These are phyloP conservation scores for Solanum habrochaites DNA, from an alignment of 257 asterid genomes.

Conservation along the genomic window DNA sequence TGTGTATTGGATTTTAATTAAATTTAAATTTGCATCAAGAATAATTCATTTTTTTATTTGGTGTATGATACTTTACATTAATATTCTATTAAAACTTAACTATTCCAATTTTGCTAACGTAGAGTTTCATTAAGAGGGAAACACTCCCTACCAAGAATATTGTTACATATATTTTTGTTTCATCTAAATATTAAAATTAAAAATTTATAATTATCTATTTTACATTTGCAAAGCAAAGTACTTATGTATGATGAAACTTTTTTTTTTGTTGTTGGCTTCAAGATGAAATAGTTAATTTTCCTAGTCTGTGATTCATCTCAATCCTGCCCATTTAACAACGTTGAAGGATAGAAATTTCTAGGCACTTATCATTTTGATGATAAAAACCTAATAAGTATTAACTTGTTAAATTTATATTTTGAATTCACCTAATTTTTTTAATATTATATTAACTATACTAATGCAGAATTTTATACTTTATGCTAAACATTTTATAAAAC, in stretches of 20 bases:
- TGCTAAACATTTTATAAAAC: not conserved
- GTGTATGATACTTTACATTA: too few species aligned
- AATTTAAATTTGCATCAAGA: rapidly evolving
- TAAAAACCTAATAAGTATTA: not conserved
- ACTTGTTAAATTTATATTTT: not conserved
- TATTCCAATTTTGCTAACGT: rapidly evolving
- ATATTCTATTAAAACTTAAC: too few species aligned
- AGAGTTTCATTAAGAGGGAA: rapidly evolving
- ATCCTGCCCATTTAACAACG: too few species aligned
- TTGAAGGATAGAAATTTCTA: not conserved
- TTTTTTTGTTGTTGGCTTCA: not conserved
- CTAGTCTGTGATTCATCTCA: not conserved
- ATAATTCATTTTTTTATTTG: too few species aligned
- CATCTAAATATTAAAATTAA: too few species aligned
- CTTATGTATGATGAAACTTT: not conserved
- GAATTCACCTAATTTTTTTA: not conserved
- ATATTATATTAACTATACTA: too few species aligned
- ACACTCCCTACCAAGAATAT: too few species aligned
- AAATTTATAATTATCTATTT: too few species aligned
- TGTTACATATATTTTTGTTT: not conserved
- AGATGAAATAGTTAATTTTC: too few species aligned
- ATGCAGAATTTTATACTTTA: not conserved
- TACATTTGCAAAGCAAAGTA: not conserved
- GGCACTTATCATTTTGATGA: not conserved
- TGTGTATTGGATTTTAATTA: rapidly evolving